Base-by-base conservation (phyloP, 129 eudicot species). In the Ambrosia trifida region DNA sequence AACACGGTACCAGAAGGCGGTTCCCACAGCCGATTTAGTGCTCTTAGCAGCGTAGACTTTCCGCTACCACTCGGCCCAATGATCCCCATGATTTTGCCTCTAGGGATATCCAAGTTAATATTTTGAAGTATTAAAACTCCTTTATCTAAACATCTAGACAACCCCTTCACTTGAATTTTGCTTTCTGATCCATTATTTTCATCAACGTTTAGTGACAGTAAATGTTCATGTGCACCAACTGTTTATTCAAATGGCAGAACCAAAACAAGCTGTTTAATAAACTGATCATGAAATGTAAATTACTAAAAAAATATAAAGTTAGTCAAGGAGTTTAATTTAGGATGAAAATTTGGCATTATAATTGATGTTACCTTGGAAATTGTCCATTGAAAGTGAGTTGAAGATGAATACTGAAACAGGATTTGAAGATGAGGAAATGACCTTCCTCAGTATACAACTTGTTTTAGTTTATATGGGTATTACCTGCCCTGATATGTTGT, bases 31-130 rank as follows among this genome's bases (percentile, higher is more conserved):
- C 97, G 85, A 65, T 94, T 94, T 3, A 94, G 72, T 0, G 98
- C 93, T 72, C 96, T 74, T 53, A 94, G 76, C 5, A 94, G 60
- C 63, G 98, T 94, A 14, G 98, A 94, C 78, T 94, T 94, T 13
- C 98, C 98, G 49, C 98, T 94, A 18, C 98, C 98, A 72, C 98
- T 94, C 0, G 98, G 98, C 2, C 98, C 98, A n/a, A 94, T 94
- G 58, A 94, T 77, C 38, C 98, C 98, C 85, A 94, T 81, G 72
- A 94, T 89, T 32, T 70, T 79, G 18, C 95, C 97, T 69, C 66
- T 89, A 11, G 95, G 96, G 58, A 94, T 80, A 45, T 85, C 93
- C 65, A 87, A 33, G 71, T 73, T 76, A 28, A 94, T 78, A 40
- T 86, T 78, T 65, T 69, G 78, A 75, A 94, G 88, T 38, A 94